Conservation (phyloP, 176 grass and related monocot species). For the Musa troglodytarum region DNA sequence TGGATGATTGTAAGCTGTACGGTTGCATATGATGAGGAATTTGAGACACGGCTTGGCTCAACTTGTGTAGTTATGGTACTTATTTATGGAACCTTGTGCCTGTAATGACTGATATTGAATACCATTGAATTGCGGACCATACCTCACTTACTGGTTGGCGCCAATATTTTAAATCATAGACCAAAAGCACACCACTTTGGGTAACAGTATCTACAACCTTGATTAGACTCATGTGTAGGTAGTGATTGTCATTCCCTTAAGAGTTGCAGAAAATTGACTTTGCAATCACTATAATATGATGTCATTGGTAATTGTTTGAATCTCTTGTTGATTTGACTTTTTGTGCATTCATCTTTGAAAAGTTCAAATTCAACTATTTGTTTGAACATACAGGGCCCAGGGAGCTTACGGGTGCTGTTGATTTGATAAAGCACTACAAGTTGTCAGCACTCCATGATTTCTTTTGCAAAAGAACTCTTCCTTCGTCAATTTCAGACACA, state of each 20-base stretch:
- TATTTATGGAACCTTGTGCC: too few species aligned
- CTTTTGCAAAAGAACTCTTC: slow-evolving; percentile 83
- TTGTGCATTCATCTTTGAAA: not conserved
- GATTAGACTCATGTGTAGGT: not conserved
- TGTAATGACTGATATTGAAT: too few species aligned
- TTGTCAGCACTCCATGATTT: slow-evolving; percentile 70
- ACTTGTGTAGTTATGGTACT: too few species aligned
- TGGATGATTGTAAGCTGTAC: too few species aligned
- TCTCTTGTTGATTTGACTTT: not conserved
- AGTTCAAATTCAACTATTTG: not conserved
- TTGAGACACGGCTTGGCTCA: too few species aligned
- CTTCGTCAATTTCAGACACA: slow-evolving; percentile 74
- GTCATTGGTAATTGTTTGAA: not conserved
- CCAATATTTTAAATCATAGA: too few species aligned
- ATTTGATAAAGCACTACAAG: slow-evolving; percentile 92
- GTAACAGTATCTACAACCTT: too few species aligned
- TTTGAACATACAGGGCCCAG: slow-evolving; percentile 53
- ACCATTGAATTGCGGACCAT: too few species aligned
- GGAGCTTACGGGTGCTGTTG: slow-evolving; percentile 81
- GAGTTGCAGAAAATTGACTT: not conserved
- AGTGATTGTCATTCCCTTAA: not conserved
- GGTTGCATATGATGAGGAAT: too few species aligned
- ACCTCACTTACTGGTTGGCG: too few species aligned
- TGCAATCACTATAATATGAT: too few species aligned
- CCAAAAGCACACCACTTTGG: too few species aligned